These are phyloP conservation scores for Plenodomus lindquistii DNA, from an alignment of 2,329 filamentous ascomycete genomes.

Conservation along the genomic window DNA sequence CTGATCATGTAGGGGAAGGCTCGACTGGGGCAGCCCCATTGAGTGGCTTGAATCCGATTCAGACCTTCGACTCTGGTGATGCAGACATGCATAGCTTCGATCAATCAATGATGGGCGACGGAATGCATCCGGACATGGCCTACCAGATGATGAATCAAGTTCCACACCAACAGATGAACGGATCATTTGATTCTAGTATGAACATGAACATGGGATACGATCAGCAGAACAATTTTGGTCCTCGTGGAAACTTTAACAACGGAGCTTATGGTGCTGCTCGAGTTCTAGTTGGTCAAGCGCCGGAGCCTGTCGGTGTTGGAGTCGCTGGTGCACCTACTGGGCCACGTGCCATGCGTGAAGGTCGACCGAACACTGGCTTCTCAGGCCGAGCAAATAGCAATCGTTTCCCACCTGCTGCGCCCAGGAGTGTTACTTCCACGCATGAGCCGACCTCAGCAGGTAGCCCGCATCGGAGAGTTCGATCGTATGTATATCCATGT, in stretches of 20 bases:
- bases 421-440: slow-evolving; percentile 24
- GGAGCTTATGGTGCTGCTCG: slow-evolving; percentile 43
- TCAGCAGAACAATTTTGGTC: slow-evolving; percentile 45
- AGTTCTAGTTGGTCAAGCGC: slow-evolving; percentile 37
- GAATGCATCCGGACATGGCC: slow-evolving; percentile 29
- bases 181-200: slow-evolving; percentile 44
- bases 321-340: slow-evolving; percentile 79
- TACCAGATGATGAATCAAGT: slow-evolving; percentile 48
- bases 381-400: slow-evolving; percentile 58
- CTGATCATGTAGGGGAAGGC: slow-evolving; percentile 23
- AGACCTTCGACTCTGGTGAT: slow-evolving; percentile 39
- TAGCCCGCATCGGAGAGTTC: slow-evolving; percentile 33
- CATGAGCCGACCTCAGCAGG: slow-evolving; percentile 17
- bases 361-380: slow-evolving; percentile 79
- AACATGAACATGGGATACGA: slow-evolving; percentile 47
- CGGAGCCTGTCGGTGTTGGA: slow-evolving; percentile 57
- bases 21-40: slow-evolving; percentile 14
- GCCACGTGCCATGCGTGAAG: slow-evolving; percentile 92
- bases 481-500: slow-evolving; percentile 34
- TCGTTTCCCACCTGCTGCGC: slow-evolving; percentile 25
- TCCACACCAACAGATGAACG: slow-evolving; percentile 58
- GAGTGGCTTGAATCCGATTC: slow-evolving; percentile 37
- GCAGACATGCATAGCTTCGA: slow-evolving; percentile 25
- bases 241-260: slow-evolving; percentile 52
- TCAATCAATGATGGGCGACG: slow-evolving; percentile 34